These are phyloP conservation scores for Carex myosuroides DNA, from an alignment of 176 grass and related monocot genomes.

Conservation along the genomic window DNA sequence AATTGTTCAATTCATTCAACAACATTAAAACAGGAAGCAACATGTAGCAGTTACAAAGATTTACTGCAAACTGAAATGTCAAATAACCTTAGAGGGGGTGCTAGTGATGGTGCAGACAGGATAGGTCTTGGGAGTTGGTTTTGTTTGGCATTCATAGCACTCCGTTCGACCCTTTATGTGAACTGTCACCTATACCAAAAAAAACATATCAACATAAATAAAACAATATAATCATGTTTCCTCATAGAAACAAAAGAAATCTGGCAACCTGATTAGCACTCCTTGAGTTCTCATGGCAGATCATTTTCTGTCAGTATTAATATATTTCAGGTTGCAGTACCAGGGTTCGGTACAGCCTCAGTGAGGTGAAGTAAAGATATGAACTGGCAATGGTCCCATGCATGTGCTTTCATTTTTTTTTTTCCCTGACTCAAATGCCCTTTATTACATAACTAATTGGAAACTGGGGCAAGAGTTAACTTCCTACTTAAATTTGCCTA, in stretches of 20 bases:
- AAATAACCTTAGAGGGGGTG: conserved; percentile 89
- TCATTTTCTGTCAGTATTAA: background rate
- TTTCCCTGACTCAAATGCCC: background rate
- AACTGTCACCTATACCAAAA: conserved; percentile 71
- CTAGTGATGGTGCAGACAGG: conserved; percentile 99
- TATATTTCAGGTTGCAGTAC: background rate
- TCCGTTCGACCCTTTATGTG: conserved; percentile 97
- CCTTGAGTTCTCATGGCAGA: background rate
- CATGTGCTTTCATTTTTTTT: background rate
- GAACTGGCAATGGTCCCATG: background rate
- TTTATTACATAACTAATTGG: background rate
- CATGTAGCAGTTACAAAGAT: background rate
- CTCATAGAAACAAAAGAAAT: background rate
- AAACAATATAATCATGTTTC: background rate
- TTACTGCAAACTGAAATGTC: background rate
- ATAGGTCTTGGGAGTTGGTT: conserved; percentile 82
- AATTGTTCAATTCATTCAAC: background rate
- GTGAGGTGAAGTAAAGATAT: background rate
- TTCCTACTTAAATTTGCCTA: background rate
- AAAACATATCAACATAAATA: background rate
- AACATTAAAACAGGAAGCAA: background rate
- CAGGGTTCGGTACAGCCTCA: background rate
- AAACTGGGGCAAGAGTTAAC: background rate
- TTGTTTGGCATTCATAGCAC: conserved; percentile 96
- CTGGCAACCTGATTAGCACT: background rate